Percentiles rank a stretch among this genome's conserved stretches.
Evolutionary conservation across 2,329 filamentous ascomycete genomes (phyloP).

Genomic region (Aspergillus calidoustus): DNA sequence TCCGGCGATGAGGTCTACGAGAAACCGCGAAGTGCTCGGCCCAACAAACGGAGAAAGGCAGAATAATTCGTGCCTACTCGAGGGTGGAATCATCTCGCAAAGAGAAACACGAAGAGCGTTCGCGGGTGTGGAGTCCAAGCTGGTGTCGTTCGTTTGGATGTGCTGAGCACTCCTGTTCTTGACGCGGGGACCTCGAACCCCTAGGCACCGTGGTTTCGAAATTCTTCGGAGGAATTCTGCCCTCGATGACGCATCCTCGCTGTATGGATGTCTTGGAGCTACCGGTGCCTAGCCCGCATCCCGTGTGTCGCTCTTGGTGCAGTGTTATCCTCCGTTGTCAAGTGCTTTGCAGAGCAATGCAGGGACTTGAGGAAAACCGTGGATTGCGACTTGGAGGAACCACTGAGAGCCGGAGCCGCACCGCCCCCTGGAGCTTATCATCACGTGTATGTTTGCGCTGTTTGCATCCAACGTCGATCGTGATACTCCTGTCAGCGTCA

Average conservation of each 20-base stretch:
- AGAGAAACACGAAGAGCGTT: not conserved
- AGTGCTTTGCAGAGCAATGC: not conserved
- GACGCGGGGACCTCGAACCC: not conserved
- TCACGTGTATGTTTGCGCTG: conserved; percentile 19
- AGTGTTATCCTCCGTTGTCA: not conserved
- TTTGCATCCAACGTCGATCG: conserved; percentile 18
- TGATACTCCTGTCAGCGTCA: conserved; percentile 8
- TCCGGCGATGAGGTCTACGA: not conserved
- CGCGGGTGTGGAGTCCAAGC: not conserved
- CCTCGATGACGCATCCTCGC: not conserved
- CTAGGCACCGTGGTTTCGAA: conserved; percentile 6
- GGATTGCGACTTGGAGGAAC: not conserved
- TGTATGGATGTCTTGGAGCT: not conserved
- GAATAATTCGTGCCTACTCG: conserved; percentile 20
- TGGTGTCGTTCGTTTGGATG: not conserved
- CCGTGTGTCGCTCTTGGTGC: not conserved
- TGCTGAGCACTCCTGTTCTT: not conserved
- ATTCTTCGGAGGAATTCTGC: not conserved
- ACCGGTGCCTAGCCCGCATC: not conserved
- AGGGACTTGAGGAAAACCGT: not conserved
- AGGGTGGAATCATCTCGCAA: not conserved
- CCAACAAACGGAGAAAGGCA: conserved; percentile 10
- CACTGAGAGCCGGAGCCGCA: not conserved
- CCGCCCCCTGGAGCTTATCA: conserved; percentile 5
- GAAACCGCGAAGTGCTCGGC: not conserved